These are phyloP conservation scores for Akebia trifoliata DNA, from an alignment of 164 flowering plant genomes.

Conservation along the genomic window DNA sequence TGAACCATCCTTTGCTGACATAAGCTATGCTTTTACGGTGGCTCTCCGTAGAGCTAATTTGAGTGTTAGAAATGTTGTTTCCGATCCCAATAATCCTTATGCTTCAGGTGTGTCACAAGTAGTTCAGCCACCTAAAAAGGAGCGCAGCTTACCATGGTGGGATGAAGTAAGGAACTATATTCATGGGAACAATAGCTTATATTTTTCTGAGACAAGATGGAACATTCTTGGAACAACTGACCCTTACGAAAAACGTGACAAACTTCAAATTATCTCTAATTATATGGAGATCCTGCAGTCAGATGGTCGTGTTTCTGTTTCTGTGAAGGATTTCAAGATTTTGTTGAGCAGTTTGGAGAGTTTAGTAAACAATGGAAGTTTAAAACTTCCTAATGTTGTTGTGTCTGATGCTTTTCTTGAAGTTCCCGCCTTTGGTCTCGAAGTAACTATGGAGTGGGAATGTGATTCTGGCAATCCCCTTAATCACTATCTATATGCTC, in stretches of 20 bases:
- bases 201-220: slow-evolving; percentile 61
- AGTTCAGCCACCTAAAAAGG: slow-evolving; percentile 75
- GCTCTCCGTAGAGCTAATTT: slow-evolving; percentile 97
- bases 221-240: slow-evolving; percentile 78
- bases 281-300: slow-evolving; percentile 81
- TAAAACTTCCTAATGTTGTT: slow-evolving; percentile 53
- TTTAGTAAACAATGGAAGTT: slow-evolving; percentile 46
- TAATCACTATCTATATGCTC: slow-evolving; percentile 82
- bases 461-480: slow-evolving; percentile 90
- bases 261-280: slow-evolving; percentile 64
- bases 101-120: slow-evolving; percentile 8
- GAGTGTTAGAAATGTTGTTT: slow-evolving; percentile 39
- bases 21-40: slow-evolving; percentile 94
- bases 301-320: slow-evolving; percentile 75
- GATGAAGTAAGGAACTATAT: slow-evolving; percentile 90
- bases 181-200: slow-evolving; percentile 68
- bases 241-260: slow-evolving; percentile 88
- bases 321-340: slow-evolving; percentile 68
- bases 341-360: slow-evolving; percentile 82
- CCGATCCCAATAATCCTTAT: slow-evolving; percentile 22
- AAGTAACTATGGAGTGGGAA: slow-evolving; percentile 94
- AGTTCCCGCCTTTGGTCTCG: slow-evolving; percentile 68
- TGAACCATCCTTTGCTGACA: slow-evolving; percentile 89
- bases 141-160: slow-evolving; percentile 98
- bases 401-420: slow-evolving; percentile 57